Evolutionary conservation across 305 asterid species (phyloP), one percentile per base, ranked within the genome.

Genomic region (Solanum chacoense): DNA sequence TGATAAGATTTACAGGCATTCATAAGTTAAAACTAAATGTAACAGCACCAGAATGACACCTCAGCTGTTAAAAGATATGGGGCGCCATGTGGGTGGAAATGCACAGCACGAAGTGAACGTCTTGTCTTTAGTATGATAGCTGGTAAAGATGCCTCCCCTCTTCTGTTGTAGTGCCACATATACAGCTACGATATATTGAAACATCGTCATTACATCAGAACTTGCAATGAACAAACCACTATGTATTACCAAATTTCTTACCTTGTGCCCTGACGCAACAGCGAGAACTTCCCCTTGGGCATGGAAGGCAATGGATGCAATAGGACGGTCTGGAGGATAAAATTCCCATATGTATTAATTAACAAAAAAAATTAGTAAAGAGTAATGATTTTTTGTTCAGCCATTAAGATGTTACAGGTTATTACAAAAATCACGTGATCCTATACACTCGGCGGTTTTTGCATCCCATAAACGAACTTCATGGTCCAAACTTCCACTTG

Each of bases 261-360:
- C 99, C 99, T 96, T 97, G 92, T 95, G 98, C 88, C 99, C 99
- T 83, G 99, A 95, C 75, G 99, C 99, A 86, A 97, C 99, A 85
- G 99, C 99, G 88, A 95, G 91, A 88, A 96, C 91, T 88, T 97
- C 98, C 85, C 99, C 99, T 89, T 94, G 96, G 69, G 99, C 96
- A 94, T 97, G 99, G 93, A 97, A 97, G 67, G 99, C 99, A 90
- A 95, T 95, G 37, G 99, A 96, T 90, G 99, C 98, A 86, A 98
- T 98, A 38, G 99, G 99, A 38, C 98, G 98, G 87, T 93, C 99
- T 97, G 96, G 91, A 87, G 73, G 88, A 69, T 87, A 73, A 72
- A 76, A 80, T 45, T 81, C 86, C 31, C 80, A 89, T 88, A 85
- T 88, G 81, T 36, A 81, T 79, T 55, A 84, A 79, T 79, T 50